Evolutionary conservation across 805 yeast species (phyloP), one percentile per base, ranked within the genome.

Genomic region (Saturnispora hagleri): DNA sequence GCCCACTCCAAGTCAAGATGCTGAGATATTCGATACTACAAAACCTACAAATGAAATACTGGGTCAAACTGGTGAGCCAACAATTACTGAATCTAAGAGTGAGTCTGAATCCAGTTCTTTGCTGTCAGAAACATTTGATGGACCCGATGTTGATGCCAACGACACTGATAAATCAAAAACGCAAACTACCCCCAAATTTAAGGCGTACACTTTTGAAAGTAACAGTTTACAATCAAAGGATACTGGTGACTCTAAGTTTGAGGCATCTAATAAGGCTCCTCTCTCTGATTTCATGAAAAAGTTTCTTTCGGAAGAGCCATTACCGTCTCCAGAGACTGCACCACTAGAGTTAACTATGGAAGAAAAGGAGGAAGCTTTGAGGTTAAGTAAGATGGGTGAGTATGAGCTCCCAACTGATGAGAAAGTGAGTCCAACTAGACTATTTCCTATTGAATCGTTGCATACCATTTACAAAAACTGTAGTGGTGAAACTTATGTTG

Each of bases 401-500:
- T 45, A 38, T 17, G 53, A 47, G 6, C 35, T 27, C 1, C 43
- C 34, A 10, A 26, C 41, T 13, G 20, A 43, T 22, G 31, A 27
- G 17, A 38, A 52, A 22, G 43, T 35, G 3, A 46, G 42, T 45
- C 47, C 50, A 31, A 51, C 51, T 13, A 36, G 40, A 4, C 28
- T 55, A 35, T 51, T 55, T 27, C 58, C 58, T 2, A 47, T 35
- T 13, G 53, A 53, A 13, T 53, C 53, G 12, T 40, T 55, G 26
- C 27, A 53, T 20, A 55, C 58, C 4, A 49, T 53, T n/a, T 46
- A 47, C 41, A 53, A 51, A 47, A 53, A 55, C 2, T 51, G 56
- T 35, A 51, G 47, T 42, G 56, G 58, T 27, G 58, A 55, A 28
- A 55, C 52, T 24, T 55, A 55, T 40, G 58, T 55, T 34, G 58